Evolutionary conservation across 352 stramenopile species (phyloP).

Genomic region (Sclerospora graminicola): DNA sequence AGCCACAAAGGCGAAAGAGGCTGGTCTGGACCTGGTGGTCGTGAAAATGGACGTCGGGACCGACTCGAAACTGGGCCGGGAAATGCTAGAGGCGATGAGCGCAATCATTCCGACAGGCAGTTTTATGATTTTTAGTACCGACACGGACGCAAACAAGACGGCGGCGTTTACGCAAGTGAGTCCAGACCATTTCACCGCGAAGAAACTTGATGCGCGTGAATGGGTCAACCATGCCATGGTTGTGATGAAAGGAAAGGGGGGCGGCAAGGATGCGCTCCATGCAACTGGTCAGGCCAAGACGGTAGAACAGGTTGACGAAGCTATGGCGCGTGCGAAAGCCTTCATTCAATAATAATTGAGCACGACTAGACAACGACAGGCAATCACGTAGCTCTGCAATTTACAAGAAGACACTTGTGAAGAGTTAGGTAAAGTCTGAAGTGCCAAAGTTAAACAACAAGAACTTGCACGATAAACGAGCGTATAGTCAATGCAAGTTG

Average conservation of each 20-base stretch:
- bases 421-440: too few relatives aligned
- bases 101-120: conserved; percentile 70
- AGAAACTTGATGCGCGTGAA: conserved; percentile 82
- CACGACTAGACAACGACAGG: too few relatives aligned
- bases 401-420: too few relatives aligned
- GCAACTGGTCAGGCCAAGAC: conserved; percentile 77
- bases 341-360: conserved; percentile 46
- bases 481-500: too few relatives aligned
- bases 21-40: conserved; percentile 63
- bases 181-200: conserved; percentile 56
- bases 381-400: too few relatives aligned
- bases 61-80: conserved; percentile 91
- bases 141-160: conserved; percentile 88
- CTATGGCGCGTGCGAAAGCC: conserved; percentile 50
- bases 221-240: conserved; percentile 91
- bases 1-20: conserved; percentile 48
- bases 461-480: too few relatives aligned
- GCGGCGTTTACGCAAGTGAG: conserved; percentile 89
- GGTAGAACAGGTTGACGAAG: conserved; percentile 54
- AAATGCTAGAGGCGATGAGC: conserved; percentile 90
- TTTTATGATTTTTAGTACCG: conserved; percentile 90
- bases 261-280: conserved; percentile 84
- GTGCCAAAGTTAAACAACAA: too few relatives aligned
- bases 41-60: conserved; percentile 89
- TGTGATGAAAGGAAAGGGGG: conserved; percentile 91